Evolutionary conservation across 441 rosid genomes (phyloP), one percentile per base, ranked within the genome.

Genomic region (Croton setiger): DNA sequence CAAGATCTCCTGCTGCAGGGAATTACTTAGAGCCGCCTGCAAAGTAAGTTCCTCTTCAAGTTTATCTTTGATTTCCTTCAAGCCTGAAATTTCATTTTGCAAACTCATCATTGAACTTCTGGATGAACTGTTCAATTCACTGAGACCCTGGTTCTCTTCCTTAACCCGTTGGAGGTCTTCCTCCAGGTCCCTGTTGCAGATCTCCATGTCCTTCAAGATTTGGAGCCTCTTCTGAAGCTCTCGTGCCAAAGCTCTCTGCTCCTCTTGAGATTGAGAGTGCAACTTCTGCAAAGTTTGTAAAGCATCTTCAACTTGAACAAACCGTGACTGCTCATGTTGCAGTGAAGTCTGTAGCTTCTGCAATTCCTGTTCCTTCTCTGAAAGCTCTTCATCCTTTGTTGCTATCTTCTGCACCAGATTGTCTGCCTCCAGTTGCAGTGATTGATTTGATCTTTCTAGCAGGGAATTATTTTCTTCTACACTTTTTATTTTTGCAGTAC

Each of bases 1-100:
- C 75, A 78, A 78, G 68, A 93, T 89, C 82, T 93, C 98, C 71
- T 89, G 96, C 82, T 93, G 97, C 72, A 92, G 87, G 69, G 89
- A 82, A 81, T 84, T 86, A 76, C 91, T 85, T 72, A 87, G 90
- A 60, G 87, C 85, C 73, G 85, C 87, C 78, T 92, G 87, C 70
- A 85, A 80, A 67, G 80, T 84, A 74, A 93, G 85, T 73, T 91
- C 94, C 10, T 82, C 81, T 80, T 93, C 97, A 68, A 96, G 97
- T 76, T 88, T 88, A 71, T 71, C 79, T 81, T 85, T 88, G 47
- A 80, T 82, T 80, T 83, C 96, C 81, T 83, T 83, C 81, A 92
- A 76, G 79, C 79, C 70, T 52, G 74, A 78, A 43, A 85, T 88
- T 77, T 89, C 89, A 54, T 71, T 75, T 75, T 81, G 79, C 66